Base-by-base conservation (phyloP, 148 eudicot species). In the Rhododendron ferrugineum region DNA sequence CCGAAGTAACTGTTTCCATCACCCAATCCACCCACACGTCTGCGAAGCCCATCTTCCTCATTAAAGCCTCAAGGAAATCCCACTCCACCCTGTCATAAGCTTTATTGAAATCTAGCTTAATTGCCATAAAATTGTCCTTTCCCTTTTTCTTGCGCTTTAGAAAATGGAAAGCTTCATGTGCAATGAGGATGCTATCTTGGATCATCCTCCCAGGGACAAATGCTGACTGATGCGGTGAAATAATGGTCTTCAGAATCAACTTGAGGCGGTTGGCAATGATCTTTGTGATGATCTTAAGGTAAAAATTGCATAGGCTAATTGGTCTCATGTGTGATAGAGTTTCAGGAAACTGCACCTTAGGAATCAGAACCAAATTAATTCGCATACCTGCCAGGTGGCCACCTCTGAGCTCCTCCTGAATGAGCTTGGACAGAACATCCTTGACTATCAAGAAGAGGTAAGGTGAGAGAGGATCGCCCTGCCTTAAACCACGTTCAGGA, bases 211-310 rank as follows among this genome's bases (percentile, higher is more conserved):
- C 20, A 0, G 4, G 58, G 0, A 52, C 58, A 3, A 52, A 15
- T 0, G 20, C 20, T 14, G 58, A 52, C 14, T 52, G 20, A 0
- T 14, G 2, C 0, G 58, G 58, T 2, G 58, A 14, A 0, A 52
- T 15, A 2, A 52, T 14, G 2, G 0, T 2, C 6, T 52, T 52
- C 4, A 52, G 1, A 3, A 52, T 5, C 20, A 14, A 0, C 1
- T 52, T 52, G 1, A 52, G 58, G 0, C 20, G 4, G 0, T 52
- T 52, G 0, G 54, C 16, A 0, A 50, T 2, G 0, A 50, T 10
- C 15, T 50, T 50, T 3, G 58, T 15, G 1, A 52, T 52, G 20
- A 52, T 15, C 1, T 52, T 52, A 1, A 15, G 58, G 1, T 14
- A 44, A 44, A 44, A 44, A 1, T 44, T 44, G 2, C 47, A 44